Evolutionary conservation across 2,329 filamentous ascomycete species (phyloP), one percentile per base, ranked within the genome.

Genomic region (Penicillium decumbens): DNA sequence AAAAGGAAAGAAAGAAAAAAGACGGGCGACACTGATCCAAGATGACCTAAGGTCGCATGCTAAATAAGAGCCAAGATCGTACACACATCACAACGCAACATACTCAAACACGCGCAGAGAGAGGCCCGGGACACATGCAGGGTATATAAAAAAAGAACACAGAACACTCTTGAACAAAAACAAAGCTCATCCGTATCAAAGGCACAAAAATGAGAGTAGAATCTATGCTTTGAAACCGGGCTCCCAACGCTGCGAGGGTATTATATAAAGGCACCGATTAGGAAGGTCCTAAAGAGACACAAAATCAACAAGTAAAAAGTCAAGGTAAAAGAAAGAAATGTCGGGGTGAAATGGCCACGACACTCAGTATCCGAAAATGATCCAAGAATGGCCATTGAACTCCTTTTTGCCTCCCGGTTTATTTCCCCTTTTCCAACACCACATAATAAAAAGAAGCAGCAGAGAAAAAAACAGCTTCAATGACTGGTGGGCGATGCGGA

Each of bases 401-500:
- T 56, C 56, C 58, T 53, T 57, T 55, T 58, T 54, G 60, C 63
- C 64, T 53, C 50, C 54, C 59, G 53, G 53, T 58, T 69, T 67
- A 65, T 62, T 60, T 61, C 63, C 63, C 55, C 50, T 57, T 59
- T 59, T 58, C 58, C 53, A 66, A 68, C 63, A 63, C 62, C 65
- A 62, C 55, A 56, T 54, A 43, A 53, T 49, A 54, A 52, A 52
- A 49, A 48, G 43, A 37, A 37, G 33, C 25, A n/a, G 38, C 38
- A 40, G 24, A 40, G 24, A 40, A 27, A 40, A 27, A n/a, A 25
- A n/a, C 46, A 58, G 56, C 49, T 45, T 66, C 58, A 69, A 63
- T 64, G 65, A 58, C 63, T 65, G 51, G 56, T 64, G 41, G 69
- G 66, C 27, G 70, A 71, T 39, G 67, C 56, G 37, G 68, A 65